phyloP scores from a whole-genome alignment of 2,329 filamentous ascomycete species.

The Arthrobotrys entomopaga region DNA sequence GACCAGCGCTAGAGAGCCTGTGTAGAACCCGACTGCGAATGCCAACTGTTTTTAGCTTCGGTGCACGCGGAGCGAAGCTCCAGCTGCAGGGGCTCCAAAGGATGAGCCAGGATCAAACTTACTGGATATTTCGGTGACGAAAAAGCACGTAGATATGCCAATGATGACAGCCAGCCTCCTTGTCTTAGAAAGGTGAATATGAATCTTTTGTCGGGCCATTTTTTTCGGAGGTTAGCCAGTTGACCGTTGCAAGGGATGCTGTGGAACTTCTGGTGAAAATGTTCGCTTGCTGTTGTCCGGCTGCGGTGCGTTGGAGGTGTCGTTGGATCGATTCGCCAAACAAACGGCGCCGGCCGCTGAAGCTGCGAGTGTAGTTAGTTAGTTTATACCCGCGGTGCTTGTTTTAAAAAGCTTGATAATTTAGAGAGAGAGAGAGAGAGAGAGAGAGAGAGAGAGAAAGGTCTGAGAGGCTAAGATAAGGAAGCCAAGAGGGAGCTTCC shows the following conservation, averaged over 20 bases:
- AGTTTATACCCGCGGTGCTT: too few relatives aligned
- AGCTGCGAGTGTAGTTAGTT: neutral
- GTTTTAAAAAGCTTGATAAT: too few relatives aligned
- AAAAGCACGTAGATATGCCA: constrained; percentile 65
- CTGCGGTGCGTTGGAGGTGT: constrained; percentile 12
- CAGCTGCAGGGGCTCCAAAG: neutral
- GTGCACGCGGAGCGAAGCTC: neutral
- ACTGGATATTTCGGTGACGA: constrained; percentile 65
- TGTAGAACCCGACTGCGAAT: constrained; percentile 72
- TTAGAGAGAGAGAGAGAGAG: too few relatives aligned
- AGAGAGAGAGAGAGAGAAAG: too few relatives aligned
- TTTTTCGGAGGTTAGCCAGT: constrained; percentile 16
- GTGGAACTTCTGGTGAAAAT: constrained; percentile 2
- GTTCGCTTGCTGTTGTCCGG: constrained; percentile 17
- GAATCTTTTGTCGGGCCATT: constrained; percentile 18
- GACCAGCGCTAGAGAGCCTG: constrained; percentile 75
- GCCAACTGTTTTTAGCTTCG: constrained; percentile 9
- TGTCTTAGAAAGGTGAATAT: constrained; percentile 50
- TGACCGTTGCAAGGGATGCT: neutral
- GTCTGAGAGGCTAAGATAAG: neutral
- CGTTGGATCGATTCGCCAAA: neutral
- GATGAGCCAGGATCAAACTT: constrained; percentile 16
- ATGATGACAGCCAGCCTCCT: constrained; percentile 62
- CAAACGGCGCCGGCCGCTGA: neutral
- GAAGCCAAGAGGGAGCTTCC: constrained; percentile 9